Evolutionary conservation across 2,329 filamentous ascomycete species (phyloP).

Genomic region (Alternaria ethzedia): DNA sequence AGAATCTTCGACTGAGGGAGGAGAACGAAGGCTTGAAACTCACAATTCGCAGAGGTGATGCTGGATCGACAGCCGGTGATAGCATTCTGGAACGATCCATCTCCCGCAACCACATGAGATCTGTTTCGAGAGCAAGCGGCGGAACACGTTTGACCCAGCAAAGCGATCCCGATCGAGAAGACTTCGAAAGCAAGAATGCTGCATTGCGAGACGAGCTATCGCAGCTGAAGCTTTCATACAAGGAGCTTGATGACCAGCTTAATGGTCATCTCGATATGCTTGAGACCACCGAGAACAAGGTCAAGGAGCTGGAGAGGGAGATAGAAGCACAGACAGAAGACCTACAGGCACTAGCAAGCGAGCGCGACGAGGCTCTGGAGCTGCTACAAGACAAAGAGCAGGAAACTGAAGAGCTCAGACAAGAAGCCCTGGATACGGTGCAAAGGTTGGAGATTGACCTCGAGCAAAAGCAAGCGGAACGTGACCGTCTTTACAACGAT

Average conservation of each 20-base stretch:
- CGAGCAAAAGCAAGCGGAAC: conserved; percentile 74
- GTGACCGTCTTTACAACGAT: conserved; percentile 72
- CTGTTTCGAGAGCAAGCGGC: conserved; percentile 73
- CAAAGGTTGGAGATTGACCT: conserved; percentile 67
- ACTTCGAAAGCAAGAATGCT: conserved; percentile 82
- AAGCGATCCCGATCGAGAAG: conserved; percentile 75
- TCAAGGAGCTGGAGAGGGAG: conserved; percentile 77
- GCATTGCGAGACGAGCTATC: conserved; percentile 86
- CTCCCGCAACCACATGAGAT: conserved; percentile 78
- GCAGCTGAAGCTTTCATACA: conserved; percentile 84
- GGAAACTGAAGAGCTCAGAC: conserved; percentile 59
- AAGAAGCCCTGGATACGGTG: conserved; percentile 66
- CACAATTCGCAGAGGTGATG: conserved; percentile 74
- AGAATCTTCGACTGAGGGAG: conserved; percentile 92
- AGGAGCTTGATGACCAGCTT: conserved; percentile 83
- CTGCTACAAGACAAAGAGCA: conserved; percentile 70
- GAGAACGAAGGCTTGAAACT: conserved; percentile 98
- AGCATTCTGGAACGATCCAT: conserved; percentile 94
- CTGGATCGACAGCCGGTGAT: conserved; percentile 71
- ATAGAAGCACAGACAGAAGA: conserved; percentile 81
- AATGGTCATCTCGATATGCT: conserved; percentile 82
- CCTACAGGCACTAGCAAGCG: conserved; percentile 76
- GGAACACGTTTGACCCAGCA: conserved; percentile 63
- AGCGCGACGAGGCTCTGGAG: conserved; percentile 84
- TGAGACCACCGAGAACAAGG: conserved; percentile 65